Conservation (phyloP, 2,329 filamentous ascomycete genomes). For the Pseudogymnoascus sp. region DNA sequence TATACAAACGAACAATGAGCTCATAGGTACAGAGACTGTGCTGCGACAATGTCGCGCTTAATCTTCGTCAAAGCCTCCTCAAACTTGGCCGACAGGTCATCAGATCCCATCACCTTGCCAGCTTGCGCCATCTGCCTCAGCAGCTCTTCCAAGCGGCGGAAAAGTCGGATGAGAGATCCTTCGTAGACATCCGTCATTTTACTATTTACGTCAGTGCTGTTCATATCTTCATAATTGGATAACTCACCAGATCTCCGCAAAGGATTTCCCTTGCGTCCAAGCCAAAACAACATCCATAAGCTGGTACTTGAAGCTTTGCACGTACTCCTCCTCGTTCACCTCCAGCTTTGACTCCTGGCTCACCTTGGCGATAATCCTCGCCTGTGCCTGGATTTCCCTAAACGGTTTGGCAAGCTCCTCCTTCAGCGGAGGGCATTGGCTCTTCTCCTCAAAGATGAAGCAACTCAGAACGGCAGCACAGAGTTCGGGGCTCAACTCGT, state of each 20-base stretch:
- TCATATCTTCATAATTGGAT: constrained; percentile 18
- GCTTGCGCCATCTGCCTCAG: constrained; percentile 93
- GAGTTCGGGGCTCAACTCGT: constrained; percentile 81
- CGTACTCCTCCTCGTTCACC: constrained; percentile 91
- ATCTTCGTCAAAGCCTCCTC: constrained; percentile 79
- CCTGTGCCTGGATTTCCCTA: constrained; percentile 79
- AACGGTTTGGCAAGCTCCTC: constrained; percentile 83
- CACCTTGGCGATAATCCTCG: constrained; percentile 82
- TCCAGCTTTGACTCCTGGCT: constrained; percentile 89
- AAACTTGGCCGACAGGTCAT: constrained; percentile 88
- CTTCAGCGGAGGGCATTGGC: constrained; percentile 66
- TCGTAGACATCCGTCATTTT: constrained; percentile 99
- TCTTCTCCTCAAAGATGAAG: constrained; percentile 97
- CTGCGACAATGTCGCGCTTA: constrained; percentile 86
- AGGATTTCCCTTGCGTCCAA: constrained; percentile 85
- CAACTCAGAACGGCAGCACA: constrained; percentile 81
- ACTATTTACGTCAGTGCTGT: constrained; percentile 38
- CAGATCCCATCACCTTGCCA: constrained; percentile 95
- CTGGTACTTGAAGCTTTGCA: constrained; percentile 83
- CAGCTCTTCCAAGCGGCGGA: constrained; percentile 89
- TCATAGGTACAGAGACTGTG: constrained; percentile 86
- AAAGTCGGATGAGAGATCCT: constrained; percentile 89
- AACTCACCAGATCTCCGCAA: constrained; percentile 89
- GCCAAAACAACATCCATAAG: constrained; percentile 93
- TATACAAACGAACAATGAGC: background rate